Base-by-base conservation (phyloP, 1,284 basidiomycete genomes). In the Cerrena zonata region DNA sequence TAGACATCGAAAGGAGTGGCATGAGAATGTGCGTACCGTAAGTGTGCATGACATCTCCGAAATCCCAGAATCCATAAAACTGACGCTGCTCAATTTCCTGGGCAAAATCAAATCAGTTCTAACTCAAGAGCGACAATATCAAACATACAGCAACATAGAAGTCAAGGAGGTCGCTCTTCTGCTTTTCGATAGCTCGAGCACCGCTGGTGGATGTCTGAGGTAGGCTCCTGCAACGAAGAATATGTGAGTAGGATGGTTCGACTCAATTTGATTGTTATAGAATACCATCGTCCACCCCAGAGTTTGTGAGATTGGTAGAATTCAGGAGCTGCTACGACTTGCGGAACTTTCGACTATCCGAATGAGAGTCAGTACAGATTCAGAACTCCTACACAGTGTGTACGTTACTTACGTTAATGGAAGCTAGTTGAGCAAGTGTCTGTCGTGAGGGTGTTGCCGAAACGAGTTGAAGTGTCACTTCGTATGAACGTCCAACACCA, bases 11-110 rank as follows among this genome's bases (percentile, higher is more conserved):
- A 19, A 15, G 13, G 2, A 47, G 19, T 24, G 25, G 34, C 30
- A 7, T 34, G 30, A 34, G 24, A 42, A 13, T 10, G 22, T 13
- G 5, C 5, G 39, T 34, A 52, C 48, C 67, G 52, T 70, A 70
- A 1, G 71, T 73, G 51, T 73, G 72, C 70, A 72, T 72, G 18
- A 71, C 65, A 55, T 73, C 71, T 2, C 72, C 71, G 49, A 70
- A 71, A 52, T 73, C 62, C 71, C 71, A 72, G 57, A 74, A 73
- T 0, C 71, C 71, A 54, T 72, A 73, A 45, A 66, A 72, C 48
- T 69, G 61, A 22, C 71, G 53, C 53, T 72, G 70, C 11, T 69
- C 61, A 41, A 72, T 65, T 52, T 74, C 72, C 65, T 70, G 48
- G 18, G 19, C 3, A n/a, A n/a, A n/a, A n/a, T n/a, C n/a, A n/a